These are phyloP conservation scores for Amanita subjunquillea DNA, from an alignment of 768 basidiomycete species.

Conservation along the genomic window DNA sequence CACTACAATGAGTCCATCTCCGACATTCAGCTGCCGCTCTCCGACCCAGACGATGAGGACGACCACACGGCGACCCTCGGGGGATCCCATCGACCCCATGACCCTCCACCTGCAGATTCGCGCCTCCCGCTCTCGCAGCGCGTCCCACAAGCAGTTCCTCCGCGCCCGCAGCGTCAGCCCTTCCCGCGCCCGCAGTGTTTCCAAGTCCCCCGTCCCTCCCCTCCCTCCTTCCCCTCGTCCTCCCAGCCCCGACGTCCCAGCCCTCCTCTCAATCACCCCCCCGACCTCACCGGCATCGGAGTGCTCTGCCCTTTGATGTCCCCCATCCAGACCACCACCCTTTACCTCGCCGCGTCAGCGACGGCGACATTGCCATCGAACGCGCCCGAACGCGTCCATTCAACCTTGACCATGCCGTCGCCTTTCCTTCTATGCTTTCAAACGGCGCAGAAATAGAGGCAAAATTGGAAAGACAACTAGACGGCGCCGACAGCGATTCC, in stretches of 20 bases:
- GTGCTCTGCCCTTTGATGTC: background rate
- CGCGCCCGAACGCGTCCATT: background rate
- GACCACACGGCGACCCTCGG: conserved; percentile 11
- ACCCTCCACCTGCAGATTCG: conserved; percentile 13
- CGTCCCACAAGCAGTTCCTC: conserved; percentile 14
- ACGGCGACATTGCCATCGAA: conserved; percentile 2
- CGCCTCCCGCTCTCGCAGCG: conserved; percentile 14
- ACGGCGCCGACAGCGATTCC: conserved; percentile 29
- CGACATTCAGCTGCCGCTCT: conserved; percentile 24
- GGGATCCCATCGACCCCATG: conserved; percentile 22
- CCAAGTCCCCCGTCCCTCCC: background rate
- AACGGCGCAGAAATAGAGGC: conserved; percentile 1
- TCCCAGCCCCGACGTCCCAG: conserved; percentile 25
- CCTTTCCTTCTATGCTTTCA: background rate
- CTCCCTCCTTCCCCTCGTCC: conserved; percentile 7
- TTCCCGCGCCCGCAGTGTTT: background rate
- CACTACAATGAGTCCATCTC: conserved; percentile 25
- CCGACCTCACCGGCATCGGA: conserved; percentile 15
- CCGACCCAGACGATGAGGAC: conserved; percentile 15
- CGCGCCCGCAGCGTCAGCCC: conserved; percentile 7
- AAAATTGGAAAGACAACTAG: conserved; percentile 12
- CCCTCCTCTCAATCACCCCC: conserved; percentile 30
- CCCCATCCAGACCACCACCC: background rate
- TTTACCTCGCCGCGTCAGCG: conserved; percentile 7
- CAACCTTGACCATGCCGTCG: background rate